Evolutionary conservation across 768 basidiomycete species (phyloP).

Genomic region (Boletellus emodensis): DNA sequence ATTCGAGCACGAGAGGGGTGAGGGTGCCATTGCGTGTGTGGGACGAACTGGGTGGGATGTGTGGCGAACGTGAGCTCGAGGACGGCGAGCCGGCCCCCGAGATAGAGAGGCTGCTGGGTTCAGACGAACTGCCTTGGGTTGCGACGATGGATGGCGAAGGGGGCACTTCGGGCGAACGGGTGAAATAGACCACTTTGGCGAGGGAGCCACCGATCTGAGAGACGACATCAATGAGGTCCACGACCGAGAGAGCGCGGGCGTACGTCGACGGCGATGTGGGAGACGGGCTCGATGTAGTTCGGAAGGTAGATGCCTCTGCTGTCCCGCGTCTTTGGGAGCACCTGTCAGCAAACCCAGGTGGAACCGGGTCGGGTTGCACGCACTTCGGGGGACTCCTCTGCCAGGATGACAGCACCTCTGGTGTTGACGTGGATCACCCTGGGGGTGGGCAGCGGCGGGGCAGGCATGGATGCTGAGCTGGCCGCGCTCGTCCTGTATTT

Average conservation of each 20-base stretch:
- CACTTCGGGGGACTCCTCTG: conserved; percentile 93
- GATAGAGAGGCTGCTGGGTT: conserved; percentile 41
- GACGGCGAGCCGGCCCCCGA: conserved; percentile 31
- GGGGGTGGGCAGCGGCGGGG: conserved; percentile 71
- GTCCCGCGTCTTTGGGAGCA: conserved; percentile 67
- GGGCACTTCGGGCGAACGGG: conserved; percentile 85
- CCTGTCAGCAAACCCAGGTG: conserved; percentile 11
- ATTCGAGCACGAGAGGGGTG: conserved; percentile 73
- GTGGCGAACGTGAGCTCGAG: conserved; percentile 20
- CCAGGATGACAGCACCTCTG: conserved; percentile 86
- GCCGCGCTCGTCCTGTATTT: conserved; percentile 13
- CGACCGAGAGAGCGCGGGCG: conserved; percentile 33
- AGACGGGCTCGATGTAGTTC: conserved; percentile 95
- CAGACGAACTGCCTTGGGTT: conserved; percentile 52
- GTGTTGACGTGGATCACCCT: conserved; percentile 94
- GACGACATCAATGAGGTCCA: conserved; percentile 1
- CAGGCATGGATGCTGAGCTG: conserved; percentile 34
- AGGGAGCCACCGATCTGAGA: conserved; percentile 91
- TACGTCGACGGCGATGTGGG: conserved; percentile 96
- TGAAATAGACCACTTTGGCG: conserved; percentile 98
- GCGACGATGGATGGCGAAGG: conserved; percentile 67
- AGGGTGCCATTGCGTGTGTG: conserved; percentile 63
- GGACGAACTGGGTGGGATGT: conserved; percentile 26
- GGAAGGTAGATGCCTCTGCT: conserved; percentile 97
- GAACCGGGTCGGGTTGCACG: conserved; percentile 22